Evolutionary conservation across 495 filamentous ascomycete genomes (phyloP).

Genomic region (Hamigera avellanea): DNA sequence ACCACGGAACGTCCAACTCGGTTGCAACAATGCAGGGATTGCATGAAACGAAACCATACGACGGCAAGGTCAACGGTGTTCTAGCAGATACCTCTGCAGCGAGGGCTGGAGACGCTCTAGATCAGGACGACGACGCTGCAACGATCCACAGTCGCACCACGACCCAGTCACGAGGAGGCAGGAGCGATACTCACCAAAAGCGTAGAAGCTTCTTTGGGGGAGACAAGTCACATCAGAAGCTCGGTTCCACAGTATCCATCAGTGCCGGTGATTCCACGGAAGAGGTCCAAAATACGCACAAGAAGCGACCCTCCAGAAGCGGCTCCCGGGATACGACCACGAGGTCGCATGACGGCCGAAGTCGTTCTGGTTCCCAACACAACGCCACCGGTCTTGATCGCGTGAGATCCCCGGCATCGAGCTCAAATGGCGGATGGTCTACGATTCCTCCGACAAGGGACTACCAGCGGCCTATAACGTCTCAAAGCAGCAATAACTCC

Average conservation of each 20-base stretch:
- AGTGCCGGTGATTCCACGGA: constrained; percentile 12
- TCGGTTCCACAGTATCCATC: constrained; percentile 24
- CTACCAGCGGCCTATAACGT: constrained; percentile 25
- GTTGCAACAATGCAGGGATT: constrained; percentile 20
- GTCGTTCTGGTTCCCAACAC: constrained; percentile 21
- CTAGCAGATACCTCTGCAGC: constrained; percentile 2
- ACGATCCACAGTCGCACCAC: constrained; percentile 35
- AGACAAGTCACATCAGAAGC: constrained; percentile 22
- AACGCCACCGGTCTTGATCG: constrained; percentile 10
- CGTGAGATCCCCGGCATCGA: constrained; percentile 8
- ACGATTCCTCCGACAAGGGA: constrained; percentile 28
- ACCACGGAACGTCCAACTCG: constrained; percentile 24
- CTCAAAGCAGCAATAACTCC: constrained; percentile 14
- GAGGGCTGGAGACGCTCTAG: neutral
- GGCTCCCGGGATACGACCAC: constrained; percentile 17
- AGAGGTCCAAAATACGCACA: constrained; percentile 13
- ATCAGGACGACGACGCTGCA: constrained; percentile 27
- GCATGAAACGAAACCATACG: constrained; percentile 9
- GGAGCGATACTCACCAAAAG: constrained; percentile 22
- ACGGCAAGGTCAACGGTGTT: constrained; percentile 14
- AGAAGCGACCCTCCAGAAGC: constrained; percentile 20
- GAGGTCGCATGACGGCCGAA: constrained; percentile 24
- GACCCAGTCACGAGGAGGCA: constrained; percentile 16
- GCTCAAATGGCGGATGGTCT: constrained; percentile 26
- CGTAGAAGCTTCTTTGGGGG: constrained; percentile 32